Evolutionary conservation across 148 eudicot genomes (phyloP).

Genomic region (Vaccinium macrocarpon): DNA sequence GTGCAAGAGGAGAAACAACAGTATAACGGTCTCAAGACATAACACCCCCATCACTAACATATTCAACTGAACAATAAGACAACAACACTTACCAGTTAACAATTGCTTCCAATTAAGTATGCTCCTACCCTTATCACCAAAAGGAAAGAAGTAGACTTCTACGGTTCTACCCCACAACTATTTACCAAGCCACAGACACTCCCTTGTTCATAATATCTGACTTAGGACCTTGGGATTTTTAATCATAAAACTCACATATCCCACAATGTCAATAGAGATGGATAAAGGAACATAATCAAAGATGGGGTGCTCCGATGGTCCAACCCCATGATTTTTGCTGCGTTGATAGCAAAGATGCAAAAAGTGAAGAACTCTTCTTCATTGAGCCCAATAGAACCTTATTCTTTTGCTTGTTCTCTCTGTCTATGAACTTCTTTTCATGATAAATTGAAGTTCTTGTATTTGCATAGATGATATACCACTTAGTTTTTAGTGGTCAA

Average conservation of each 20-base stretch:
- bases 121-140: background rate
- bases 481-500: background rate
- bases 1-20: background rate
- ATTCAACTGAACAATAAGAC: background rate
- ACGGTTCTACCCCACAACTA: background rate
- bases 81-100: background rate
- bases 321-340: background rate
- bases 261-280: background rate
- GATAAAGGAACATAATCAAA: slow-evolving; percentile 4
- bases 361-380: background rate
- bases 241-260: background rate
- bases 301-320: background rate
- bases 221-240: background rate
- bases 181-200: background rate
- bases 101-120: background rate
- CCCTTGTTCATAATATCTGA: background rate
- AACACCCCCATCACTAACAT: background rate
- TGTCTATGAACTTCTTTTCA: background rate
- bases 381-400: background rate
- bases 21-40: background rate
- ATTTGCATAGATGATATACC: background rate
- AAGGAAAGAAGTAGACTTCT: background rate
- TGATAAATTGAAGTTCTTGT: background rate
- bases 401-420: background rate
- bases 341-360: background rate